Evolutionary conservation across 305 asterid genomes (phyloP).

Genomic region (Andrographis paniculata): DNA sequence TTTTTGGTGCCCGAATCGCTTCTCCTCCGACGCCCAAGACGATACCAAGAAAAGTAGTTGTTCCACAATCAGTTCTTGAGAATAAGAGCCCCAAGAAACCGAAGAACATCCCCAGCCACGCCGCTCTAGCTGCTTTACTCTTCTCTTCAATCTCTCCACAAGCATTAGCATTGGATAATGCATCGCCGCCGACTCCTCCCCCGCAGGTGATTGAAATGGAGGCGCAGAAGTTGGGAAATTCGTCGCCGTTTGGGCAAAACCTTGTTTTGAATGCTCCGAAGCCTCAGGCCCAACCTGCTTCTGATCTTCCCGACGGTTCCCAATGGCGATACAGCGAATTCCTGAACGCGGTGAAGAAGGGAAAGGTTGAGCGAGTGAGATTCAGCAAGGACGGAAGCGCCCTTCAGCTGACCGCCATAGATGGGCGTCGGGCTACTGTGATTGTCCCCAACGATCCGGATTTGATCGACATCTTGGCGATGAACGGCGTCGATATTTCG

Average conservation of each 20-base stretch:
- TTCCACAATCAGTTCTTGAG: too few relatives aligned
- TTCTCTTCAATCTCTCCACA: too few relatives aligned
- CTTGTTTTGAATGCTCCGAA: constrained; percentile 67
- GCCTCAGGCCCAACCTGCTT: constrained; percentile 47
- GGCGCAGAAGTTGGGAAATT: constrained; percentile 37
- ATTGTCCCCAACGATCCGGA: constrained; percentile 90
- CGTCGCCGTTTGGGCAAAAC: constrained; percentile 61
- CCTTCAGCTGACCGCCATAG: constrained; percentile 84
- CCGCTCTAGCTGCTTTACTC: too few relatives aligned
- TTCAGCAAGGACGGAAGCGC: constrained; percentile 79
- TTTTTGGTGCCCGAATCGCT: too few relatives aligned
- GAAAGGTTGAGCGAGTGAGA: constrained; percentile 87
- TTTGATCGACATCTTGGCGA: constrained; percentile 77
- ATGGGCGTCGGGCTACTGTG: constrained; percentile 77
- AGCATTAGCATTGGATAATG: too few relatives aligned
- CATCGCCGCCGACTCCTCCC: constrained; percentile 26
- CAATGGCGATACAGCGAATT: constrained; percentile 95
- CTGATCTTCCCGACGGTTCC: constrained; percentile 82
- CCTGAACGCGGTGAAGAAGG: constrained; percentile 90
- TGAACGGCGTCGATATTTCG: constrained; percentile 88
- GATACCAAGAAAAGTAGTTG: too few relatives aligned
- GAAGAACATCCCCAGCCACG: too few relatives aligned
- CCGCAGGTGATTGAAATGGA: constrained; percentile 55
- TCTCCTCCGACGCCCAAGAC: too few relatives aligned
- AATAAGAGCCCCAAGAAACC: too few relatives aligned